Evolutionary conservation across 345 rosid species (phyloP).

Genomic region (Sonneratia caseolaris): DNA sequence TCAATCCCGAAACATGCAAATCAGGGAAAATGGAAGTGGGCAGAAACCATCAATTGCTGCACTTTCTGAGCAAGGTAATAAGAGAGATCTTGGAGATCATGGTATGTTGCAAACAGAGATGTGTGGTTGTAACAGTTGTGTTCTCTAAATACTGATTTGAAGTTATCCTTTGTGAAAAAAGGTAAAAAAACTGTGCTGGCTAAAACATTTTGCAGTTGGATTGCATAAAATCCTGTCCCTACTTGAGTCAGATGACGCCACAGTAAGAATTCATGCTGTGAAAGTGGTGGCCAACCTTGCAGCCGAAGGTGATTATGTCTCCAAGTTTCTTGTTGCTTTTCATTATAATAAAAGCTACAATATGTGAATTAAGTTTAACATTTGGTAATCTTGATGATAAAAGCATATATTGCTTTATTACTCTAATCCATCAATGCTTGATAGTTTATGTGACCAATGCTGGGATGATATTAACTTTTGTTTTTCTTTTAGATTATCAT

Average conservation of each 20-base stretch:
- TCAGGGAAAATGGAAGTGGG: slow-evolving; percentile 45
- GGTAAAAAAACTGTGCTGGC: not conserved
- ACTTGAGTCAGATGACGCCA: slow-evolving; percentile 92
- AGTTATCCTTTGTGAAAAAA: not conserved
- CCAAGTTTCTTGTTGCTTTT: not conserved
- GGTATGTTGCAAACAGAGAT: not conserved
- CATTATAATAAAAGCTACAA: not conserved
- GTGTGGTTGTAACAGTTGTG: not conserved
- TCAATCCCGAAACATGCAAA: slow-evolving; percentile 43
- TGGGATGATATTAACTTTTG: not conserved
- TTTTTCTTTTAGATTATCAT: not conserved
- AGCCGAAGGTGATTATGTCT: slow-evolving; percentile 65
- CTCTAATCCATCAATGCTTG: not conserved
- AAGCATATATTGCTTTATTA: not conserved
- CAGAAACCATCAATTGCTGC: slow-evolving; percentile 61
- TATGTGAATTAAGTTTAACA: not conserved
- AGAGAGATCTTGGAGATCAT: not conserved
- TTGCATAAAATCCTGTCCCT: slow-evolving; percentile 75
- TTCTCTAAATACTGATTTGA: not conserved
- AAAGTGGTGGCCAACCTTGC: slow-evolving; percentile 97
- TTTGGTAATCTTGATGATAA: not conserved
- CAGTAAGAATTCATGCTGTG: slow-evolving; percentile 91
- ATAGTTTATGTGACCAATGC: not conserved
- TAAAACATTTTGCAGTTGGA: slow-evolving; percentile 47
- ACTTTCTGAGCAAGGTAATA: slow-evolving; percentile 86